Base-by-base conservation (phyloP, 2,329 filamentous ascomycete genomes). In the Ceratocystis diversiconidia region DNA sequence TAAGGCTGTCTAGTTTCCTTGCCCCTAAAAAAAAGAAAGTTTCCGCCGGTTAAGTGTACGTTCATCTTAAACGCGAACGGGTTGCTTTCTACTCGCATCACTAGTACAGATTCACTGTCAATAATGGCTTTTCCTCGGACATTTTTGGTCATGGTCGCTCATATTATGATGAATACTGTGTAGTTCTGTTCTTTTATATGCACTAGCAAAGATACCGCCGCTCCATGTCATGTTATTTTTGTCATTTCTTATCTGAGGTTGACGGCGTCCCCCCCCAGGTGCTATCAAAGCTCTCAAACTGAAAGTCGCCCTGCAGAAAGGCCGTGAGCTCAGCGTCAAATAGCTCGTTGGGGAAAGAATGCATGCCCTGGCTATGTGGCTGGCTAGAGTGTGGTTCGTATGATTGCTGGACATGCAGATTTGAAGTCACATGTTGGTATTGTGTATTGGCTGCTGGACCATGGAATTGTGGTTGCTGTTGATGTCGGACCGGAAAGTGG, bases 331-430 rank as follows among this genome's bases (percentile, higher is more conserved):
- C 66, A 19, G 66, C 66, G 12, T 67, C 50, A 25, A 67, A 65
- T 32, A 67, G 30, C 44, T 65, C 63, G n/a, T 63, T 65, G 22
- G 66, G 66, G 32, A 67, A 67, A 10, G 57, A 43, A n/a, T 65
- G 52, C 41, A 65, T 59, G n/a, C 48, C 57, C 17, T 61, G 36
- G 10, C 1, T 55, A 22, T 22, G 32, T 5, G 19, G 12, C 5
- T n/a, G 25, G 28, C 19, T 62, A 46, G 25, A 25, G n/a, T 65
- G 25, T 8, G 7, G 8, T 22, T 62, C n/a, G 28, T 43, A 41
- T 46, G 63, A 5, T 5, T 50, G 52, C 1, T 59, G 55, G 5
- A 36, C n/a, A n/a, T 19, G 55, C 12, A 15, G 5, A n/a, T n/a
- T n/a, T 59, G 55, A 59, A n/a, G 55, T 15, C 17, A 25, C 5